These are phyloP conservation scores for Dactylorhiza incarnata DNA, from an alignment of 106 monocot species.

Conservation along the genomic window DNA sequence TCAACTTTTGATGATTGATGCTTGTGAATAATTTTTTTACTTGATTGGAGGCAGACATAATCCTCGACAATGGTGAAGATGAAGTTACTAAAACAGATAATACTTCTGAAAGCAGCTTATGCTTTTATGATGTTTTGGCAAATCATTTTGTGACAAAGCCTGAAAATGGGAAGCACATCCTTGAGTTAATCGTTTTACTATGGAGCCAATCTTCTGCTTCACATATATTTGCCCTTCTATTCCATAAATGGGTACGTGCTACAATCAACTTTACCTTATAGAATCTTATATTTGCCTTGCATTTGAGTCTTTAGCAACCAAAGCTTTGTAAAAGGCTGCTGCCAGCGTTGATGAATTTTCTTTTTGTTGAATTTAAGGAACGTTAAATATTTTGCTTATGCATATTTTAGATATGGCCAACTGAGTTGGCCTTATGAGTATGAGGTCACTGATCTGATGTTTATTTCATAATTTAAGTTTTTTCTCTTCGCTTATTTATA, in stretches of 20 bases:
- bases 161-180: constrained; percentile 58
- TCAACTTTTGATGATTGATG: not conserved
- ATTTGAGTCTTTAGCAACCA: not conserved
- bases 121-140: constrained; percentile 87
- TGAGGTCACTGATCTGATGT: too few species aligned
- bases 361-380: not conserved
- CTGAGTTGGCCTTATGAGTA: not conserved
- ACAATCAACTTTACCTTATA: not conserved
- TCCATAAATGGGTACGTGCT: constrained; percentile 84
- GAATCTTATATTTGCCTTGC: not conserved
- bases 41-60: constrained; percentile 46
- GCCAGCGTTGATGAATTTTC: not conserved
- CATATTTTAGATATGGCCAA: not conserved
- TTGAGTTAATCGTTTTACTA: constrained; percentile 76
- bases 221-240: constrained; percentile 98
- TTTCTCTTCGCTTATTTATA: too few species aligned
- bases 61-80: constrained; percentile 53
- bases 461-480: too few species aligned
- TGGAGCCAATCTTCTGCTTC: constrained; percentile 96
- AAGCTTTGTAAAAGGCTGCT: not conserved
- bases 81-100: constrained; percentile 27
- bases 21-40: not conserved
- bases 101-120: constrained; percentile 28
- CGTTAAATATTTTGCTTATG: not conserved
- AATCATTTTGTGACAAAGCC: constrained; percentile 71